Conservation (phyloP, 2,329 filamentous ascomycete species). For the Botrytis medusae region DNA sequence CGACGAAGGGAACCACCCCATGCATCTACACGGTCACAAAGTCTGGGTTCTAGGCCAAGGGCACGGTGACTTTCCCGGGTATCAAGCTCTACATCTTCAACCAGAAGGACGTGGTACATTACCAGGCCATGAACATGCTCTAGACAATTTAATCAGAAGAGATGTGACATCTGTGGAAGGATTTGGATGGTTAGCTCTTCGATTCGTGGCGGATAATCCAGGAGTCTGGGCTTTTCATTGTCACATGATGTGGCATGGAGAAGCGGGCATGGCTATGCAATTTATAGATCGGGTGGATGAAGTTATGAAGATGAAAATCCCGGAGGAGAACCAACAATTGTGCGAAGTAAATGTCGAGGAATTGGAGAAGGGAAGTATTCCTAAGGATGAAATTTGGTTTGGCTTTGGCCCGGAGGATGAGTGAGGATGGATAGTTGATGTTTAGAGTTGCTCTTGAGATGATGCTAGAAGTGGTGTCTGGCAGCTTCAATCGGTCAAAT, state of each 20-base stretch:
- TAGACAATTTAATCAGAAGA: conserved; percentile 48
- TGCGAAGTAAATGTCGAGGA: conserved; percentile 47
- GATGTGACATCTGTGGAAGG: conserved; percentile 55
- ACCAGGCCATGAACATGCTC: conserved; percentile 40
- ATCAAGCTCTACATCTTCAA: conserved; percentile 44
- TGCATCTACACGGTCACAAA: conserved; percentile 74
- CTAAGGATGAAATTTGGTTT: conserved; percentile 50
- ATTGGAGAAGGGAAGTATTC: conserved; percentile 49
- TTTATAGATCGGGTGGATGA: conserved; percentile 51
- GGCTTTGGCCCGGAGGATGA: conserved; percentile 32
- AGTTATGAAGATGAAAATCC: conserved; percentile 46
- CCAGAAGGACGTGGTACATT: conserved; percentile 34
- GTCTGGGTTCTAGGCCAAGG: conserved; percentile 63
- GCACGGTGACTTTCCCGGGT: conserved; percentile 59
- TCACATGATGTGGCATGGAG: conserved; percentile 58
- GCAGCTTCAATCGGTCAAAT: background rate
- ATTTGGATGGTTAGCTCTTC: conserved; percentile 55
- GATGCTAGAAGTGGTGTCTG: background rate
- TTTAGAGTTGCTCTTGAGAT: background rate
- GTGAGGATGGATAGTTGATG: background rate
- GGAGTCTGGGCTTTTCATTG: conserved; percentile 60
- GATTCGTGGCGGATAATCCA: conserved; percentile 57
- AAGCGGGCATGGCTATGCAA: conserved; percentile 60
- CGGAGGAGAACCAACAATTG: conserved; percentile 46
- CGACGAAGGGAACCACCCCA: conserved; percentile 68